phyloP scores from a whole-genome alignment of 345 rosid genomes.

The Sonneratia caseolaris region DNA sequence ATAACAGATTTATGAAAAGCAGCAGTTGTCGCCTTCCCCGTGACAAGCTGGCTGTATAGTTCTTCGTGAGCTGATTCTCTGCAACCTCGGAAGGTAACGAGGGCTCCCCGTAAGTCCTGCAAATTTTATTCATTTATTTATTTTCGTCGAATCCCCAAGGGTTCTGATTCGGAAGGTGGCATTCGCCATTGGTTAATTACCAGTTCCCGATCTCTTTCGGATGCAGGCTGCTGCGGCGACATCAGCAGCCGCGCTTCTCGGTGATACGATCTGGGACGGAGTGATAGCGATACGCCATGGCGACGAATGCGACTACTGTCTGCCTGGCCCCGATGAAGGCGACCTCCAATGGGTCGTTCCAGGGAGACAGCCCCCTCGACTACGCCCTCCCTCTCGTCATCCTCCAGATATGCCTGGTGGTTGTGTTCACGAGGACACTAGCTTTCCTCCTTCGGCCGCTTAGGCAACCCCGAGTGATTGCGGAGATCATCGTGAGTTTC shows the following conservation, averaged over 20 bases:
- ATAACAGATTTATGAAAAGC: neutral
- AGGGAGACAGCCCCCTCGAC: conserved; percentile 62
- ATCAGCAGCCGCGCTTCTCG: too few relatives aligned
- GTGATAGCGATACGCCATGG: neutral
- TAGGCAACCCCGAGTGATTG: conserved; percentile 66
- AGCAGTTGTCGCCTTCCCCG: neutral
- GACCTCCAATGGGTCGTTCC: conserved; percentile 67
- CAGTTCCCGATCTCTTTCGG: neutral
- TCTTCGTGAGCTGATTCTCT: neutral
- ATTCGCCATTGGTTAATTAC: too few relatives aligned
- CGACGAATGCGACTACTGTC: neutral
- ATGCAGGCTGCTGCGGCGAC: neutral
- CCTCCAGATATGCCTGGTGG: conserved; percentile 59
- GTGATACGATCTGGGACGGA: too few relatives aligned
- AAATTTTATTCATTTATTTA: too few relatives aligned
- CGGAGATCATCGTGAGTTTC: conserved; percentile 62
- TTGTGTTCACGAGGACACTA: conserved; percentile 44
- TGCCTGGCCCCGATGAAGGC: conserved; percentile 57
- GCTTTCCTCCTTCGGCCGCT: conserved; percentile 53
- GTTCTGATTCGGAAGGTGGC: too few relatives aligned
- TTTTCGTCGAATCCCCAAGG: too few relatives aligned
- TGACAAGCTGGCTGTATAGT: neutral
- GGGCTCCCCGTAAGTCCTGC: neutral
- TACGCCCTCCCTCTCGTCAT: conserved; percentile 65
- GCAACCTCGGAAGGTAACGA: neutral